Conservation (phyloP, 805 yeast species). For the Ogataea minuta region DNA sequence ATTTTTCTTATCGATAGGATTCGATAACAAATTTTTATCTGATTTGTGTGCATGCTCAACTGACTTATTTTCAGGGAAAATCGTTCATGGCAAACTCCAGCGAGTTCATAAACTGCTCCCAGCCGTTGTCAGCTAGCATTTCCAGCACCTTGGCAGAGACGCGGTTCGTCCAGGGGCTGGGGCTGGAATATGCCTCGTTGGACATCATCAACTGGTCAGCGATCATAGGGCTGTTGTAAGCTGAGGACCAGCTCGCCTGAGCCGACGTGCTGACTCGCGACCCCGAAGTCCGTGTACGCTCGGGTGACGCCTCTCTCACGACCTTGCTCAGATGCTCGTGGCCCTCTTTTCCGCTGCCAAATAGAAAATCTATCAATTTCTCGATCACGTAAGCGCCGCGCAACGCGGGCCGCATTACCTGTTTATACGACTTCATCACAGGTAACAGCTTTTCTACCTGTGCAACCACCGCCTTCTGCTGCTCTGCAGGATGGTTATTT, state of each 20-base stretch:
- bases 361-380: constrained; percentile 14
- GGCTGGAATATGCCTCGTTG: no score
- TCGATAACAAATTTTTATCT: no score
- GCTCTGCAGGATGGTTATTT: constrained; percentile 9
- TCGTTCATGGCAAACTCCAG: constrained; percentile 17
- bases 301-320: neutral
- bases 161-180: neutral
- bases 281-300: neutral
- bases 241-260: no score
- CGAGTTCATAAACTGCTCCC: constrained; percentile 21
- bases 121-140: constrained; percentile 24
- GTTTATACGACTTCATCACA: constrained; percentile 16
- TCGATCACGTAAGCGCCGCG: constrained; percentile 25
- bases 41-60: no score
- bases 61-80: neutral
- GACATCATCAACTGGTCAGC: neutral
- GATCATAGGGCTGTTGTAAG: no score
- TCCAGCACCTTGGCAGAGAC: constrained; percentile 12
- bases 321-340: neutral
- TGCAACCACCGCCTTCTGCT: neutral
- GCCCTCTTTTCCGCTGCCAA: neutral
- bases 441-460: constrained; percentile 7
- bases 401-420: constrained; percentile 22
- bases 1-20: no score
- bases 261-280: no score